These are phyloP conservation scores for Trematosphaeria pertusa DNA, from an alignment of 2,329 filamentous ascomycete genomes.

Conservation along the genomic window DNA sequence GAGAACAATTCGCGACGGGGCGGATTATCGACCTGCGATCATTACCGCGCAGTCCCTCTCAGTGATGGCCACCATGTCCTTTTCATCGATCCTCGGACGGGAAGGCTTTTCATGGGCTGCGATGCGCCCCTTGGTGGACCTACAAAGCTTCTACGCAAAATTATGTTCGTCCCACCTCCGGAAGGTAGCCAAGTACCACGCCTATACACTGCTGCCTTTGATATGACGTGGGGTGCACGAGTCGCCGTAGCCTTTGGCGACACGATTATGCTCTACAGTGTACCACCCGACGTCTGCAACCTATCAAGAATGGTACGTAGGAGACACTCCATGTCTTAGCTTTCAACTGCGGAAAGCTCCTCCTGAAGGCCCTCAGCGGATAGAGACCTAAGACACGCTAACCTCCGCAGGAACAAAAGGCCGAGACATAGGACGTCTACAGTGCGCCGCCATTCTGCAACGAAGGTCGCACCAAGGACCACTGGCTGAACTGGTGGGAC, in stretches of 20 bases:
- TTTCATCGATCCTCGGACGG: slow-evolving; percentile 67
- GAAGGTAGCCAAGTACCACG: slow-evolving; percentile 49
- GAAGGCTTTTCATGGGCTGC: slow-evolving; percentile 65
- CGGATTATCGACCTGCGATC: slow-evolving; percentile 53
- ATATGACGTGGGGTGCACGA: slow-evolving; percentile 64
- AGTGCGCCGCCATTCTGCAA: slow-evolving; percentile 15
- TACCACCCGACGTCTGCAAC: slow-evolving; percentile 60
- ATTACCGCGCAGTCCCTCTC: slow-evolving; percentile 69
- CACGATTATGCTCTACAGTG: slow-evolving; percentile 64
- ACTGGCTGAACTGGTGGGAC: slow-evolving; percentile 42
- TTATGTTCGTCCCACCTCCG: slow-evolving; percentile 58
- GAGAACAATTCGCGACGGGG: slow-evolving; percentile 18
- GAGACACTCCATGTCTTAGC: too few species aligned
- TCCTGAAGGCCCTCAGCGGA: too few species aligned
- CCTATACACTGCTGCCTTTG: slow-evolving; percentile 63
- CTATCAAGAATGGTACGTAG: too few species aligned
- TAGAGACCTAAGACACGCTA: too few species aligned
- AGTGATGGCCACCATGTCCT: slow-evolving; percentile 71
- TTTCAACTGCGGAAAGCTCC: too few species aligned
- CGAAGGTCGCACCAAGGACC: slow-evolving; percentile 25
- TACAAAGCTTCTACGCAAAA: slow-evolving; percentile 65
- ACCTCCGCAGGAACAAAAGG: slow-evolving; percentile 31
- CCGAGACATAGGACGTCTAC: slow-evolving; percentile 28
- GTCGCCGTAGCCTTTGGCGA: slow-evolving; percentile 65
- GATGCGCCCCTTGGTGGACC: slow-evolving; percentile 65